Evolutionary conservation across 2,329 filamentous ascomycete genomes (phyloP).

Genomic region (Calonectria pauciramosa): DNA sequence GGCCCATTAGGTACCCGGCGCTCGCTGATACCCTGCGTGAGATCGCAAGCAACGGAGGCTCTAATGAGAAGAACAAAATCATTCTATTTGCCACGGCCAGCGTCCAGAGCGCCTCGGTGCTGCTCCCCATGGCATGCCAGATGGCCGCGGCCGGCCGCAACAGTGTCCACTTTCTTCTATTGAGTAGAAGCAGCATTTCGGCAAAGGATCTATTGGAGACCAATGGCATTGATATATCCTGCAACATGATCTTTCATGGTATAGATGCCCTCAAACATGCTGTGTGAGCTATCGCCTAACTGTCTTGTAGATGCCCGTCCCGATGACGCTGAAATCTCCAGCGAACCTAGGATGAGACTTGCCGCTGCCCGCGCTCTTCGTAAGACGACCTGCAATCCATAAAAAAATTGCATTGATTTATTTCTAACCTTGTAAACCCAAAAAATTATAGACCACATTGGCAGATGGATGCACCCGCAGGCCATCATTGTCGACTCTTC

Average conservation of each 20-base stretch:
- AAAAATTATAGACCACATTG: slow-evolving; percentile 69
- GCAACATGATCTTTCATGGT: slow-evolving; percentile 75
- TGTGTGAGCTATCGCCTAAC: slow-evolving; percentile 28
- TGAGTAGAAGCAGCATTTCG: slow-evolving; percentile 79
- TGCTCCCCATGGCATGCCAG: slow-evolving; percentile 88
- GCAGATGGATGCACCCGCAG: slow-evolving; percentile 82
- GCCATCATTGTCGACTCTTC: slow-evolving; percentile 80
- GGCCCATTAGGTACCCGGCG: slow-evolving; percentile 76
- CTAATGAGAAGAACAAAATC: slow-evolving; percentile 71
- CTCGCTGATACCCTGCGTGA: slow-evolving; percentile 75
- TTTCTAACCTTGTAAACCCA: slow-evolving; percentile 1
- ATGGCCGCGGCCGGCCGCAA: slow-evolving; percentile 81
- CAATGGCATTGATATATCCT: slow-evolving; percentile 82
- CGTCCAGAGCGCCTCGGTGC: slow-evolving; percentile 77
- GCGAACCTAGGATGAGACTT: slow-evolving; percentile 76
- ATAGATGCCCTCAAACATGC: slow-evolving; percentile 29
- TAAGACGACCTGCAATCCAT: slow-evolving; percentile 48
- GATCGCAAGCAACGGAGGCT: slow-evolving; percentile 67
- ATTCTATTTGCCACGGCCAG: slow-evolving; percentile 85
- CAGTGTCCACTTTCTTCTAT: slow-evolving; percentile 84
- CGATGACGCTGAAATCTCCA: slow-evolving; percentile 78
- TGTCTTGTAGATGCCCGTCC: slow-evolving; percentile 76
- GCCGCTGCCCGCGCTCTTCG: slow-evolving; percentile 75
- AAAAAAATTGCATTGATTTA: background rate
- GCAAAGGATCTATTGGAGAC: slow-evolving; percentile 78